Evolutionary conservation across 192 early-diverging fungal genomes (phyloP), one percentile per base, ranked within the genome.

Genomic region (Cladochytrium replicatum): DNA sequence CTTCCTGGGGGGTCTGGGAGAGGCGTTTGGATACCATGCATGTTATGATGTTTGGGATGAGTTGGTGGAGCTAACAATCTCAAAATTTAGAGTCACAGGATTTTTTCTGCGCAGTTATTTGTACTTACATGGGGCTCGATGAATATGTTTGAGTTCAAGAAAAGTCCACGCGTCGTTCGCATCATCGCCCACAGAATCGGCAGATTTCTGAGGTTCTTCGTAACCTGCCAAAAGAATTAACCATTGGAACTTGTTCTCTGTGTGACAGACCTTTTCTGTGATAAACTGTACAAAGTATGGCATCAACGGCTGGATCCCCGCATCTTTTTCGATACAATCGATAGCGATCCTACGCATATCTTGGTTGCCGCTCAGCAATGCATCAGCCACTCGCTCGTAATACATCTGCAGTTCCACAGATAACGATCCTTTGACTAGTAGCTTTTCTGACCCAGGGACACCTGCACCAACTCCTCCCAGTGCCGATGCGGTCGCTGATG

Each of bases 281-380:
- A 94, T 80, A 49, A 93, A 88, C 62, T 90, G 82, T 8, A 94
- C 79, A 76, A 97, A 91, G 64, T 97, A 97, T 0, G 97, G 92
- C 4, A 97, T 58, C 15, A 99, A 72, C 52, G 89, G 87, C 60
- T 95, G 88, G 40, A 99, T 78, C 9, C 93, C 97, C 1, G 97
- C 86, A 58, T 99, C 97, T 6, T 77, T 72, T 6, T 78, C 62
- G 7, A 97, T 61, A 66, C 83, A 87, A 52, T 91, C 80, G 38
- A 95, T 66, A 3, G 91, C 93, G 2, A 85, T 66, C 0, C 75
- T 66, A 37, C 76, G 73, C n/a, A 93, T 47, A 2, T 77, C 68
- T 23, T 82, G 77, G 15, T 85, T 80, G 8, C 61, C 47, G 52
- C 84, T 85, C 26, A 83, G 48, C 29, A 95, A 61, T 6, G 83